Evolutionary conservation across 2,329 filamentous ascomycete species (phyloP).

Genomic region (Torrubiella hemipterigena): DNA sequence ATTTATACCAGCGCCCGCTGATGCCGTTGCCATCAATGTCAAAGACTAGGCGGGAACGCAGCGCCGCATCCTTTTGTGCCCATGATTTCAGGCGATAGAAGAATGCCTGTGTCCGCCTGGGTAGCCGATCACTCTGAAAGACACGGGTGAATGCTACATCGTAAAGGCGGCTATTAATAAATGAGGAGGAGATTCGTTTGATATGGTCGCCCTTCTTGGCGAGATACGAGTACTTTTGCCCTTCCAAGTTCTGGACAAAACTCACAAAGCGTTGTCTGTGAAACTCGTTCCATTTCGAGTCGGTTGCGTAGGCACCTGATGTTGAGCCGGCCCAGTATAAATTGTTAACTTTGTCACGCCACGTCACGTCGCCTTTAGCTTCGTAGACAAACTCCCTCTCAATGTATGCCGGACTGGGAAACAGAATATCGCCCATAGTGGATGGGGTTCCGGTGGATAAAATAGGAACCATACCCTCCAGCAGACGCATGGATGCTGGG

Average conservation of each 20-base stretch:
- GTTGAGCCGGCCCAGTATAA: slow-evolving; percentile 47
- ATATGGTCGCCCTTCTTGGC: slow-evolving; percentile 10
- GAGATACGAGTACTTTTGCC: slow-evolving; percentile 19
- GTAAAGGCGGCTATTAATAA: slow-evolving; percentile 25
- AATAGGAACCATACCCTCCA: slow-evolving; percentile 29
- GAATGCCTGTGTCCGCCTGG: slow-evolving; percentile 21
- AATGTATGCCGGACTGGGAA: slow-evolving; percentile 38
- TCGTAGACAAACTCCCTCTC: slow-evolving; percentile 29
- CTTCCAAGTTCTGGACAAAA: slow-evolving; percentile 20
- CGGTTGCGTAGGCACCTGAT: slow-evolving; percentile 31
- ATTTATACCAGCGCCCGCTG: slow-evolving; percentile 38
- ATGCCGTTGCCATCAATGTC: slow-evolving; percentile 46
- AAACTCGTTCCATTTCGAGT: slow-evolving; percentile 24
- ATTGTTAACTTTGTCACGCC: slow-evolving; percentile 35
- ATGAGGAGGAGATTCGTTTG: slow-evolving; percentile 12
- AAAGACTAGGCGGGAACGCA: slow-evolving; percentile 29
- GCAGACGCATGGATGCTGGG: slow-evolving; percentile 28
- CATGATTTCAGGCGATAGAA: slow-evolving; percentile 19
- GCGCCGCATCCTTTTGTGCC: slow-evolving; percentile 20
- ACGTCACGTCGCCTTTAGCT: slow-evolving; percentile 25
- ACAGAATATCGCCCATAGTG: slow-evolving; percentile 38
- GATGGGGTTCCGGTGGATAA: slow-evolving; percentile 31
- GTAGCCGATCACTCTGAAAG: slow-evolving; percentile 26
- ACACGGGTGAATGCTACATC: slow-evolving; percentile 32
- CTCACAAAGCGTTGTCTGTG: slow-evolving; percentile 36